Percentiles rank a stretch among this genome's conserved stretches.
These are phyloP conservation scores for Pyrrhoderma noxium DNA, from an alignment of 1,284 basidiomycete species.

Conservation along the genomic window DNA sequence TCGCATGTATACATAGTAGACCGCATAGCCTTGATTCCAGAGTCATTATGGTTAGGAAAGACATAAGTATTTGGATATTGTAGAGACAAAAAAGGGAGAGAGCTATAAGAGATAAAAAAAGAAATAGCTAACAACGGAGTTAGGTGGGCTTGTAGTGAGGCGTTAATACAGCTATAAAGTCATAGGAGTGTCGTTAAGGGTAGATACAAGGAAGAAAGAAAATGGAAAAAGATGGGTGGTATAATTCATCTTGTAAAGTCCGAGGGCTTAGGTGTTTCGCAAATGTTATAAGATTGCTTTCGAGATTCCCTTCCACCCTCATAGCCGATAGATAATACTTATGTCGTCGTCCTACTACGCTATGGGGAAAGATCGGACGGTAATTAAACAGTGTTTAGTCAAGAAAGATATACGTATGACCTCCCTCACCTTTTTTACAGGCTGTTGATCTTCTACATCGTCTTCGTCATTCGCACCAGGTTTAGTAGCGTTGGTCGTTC, in stretches of 20 bases:
- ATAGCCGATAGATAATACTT: too few species aligned
- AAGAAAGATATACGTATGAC: too few species aligned
- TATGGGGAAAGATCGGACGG: too few species aligned
- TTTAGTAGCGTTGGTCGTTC: conserved; percentile 20
- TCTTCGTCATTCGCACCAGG: conserved; percentile 43
- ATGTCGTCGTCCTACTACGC: too few species aligned
- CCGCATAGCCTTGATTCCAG: too few species aligned
- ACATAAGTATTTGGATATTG: neutral
- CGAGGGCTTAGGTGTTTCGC: conserved; percentile 7
- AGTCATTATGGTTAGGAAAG: neutral
- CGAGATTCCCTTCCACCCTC: too few species aligned
- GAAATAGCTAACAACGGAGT: neutral
- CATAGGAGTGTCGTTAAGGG: neutral
- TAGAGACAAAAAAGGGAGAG: too few species aligned
- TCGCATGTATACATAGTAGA: too few species aligned
- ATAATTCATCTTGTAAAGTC: conserved; percentile 8
- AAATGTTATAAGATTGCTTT: neutral
- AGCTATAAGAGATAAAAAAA: too few species aligned
- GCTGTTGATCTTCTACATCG: conserved; percentile 62
- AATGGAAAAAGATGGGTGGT: neutral
- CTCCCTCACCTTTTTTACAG: conserved; percentile 41
- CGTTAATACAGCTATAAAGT: neutral
- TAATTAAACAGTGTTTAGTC: too few species aligned
- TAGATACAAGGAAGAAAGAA: neutral
- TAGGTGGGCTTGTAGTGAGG: neutral